phyloP scores from a whole-genome alignment of 306 rosid species.

The Dalbergia cochinchinensis region DNA sequence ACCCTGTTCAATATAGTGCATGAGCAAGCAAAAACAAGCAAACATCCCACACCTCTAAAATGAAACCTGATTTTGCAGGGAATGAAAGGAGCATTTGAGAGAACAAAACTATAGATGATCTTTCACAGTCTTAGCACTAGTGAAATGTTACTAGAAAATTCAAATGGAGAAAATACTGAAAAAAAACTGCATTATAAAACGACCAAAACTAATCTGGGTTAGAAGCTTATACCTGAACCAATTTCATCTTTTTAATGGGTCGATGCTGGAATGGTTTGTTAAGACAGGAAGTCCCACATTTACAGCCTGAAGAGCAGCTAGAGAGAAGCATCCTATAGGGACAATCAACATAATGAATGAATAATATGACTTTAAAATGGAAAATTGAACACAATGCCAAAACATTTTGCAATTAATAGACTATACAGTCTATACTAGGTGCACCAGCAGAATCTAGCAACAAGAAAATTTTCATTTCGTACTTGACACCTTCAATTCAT shows the following conservation, averaged over 20 bases:
- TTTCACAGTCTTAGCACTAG: background rate
- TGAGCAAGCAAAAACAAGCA: no score
- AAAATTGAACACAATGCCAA: slow-evolving; percentile 1
- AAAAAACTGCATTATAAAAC: slow-evolving; percentile 1
- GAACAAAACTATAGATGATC: background rate
- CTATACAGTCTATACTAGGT: background rate
- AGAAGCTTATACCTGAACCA: slow-evolving; percentile 69
- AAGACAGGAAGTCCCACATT: slow-evolving; percentile 84
- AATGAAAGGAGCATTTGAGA: background rate
- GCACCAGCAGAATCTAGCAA: slow-evolving; percentile 19
- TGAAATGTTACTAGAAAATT: background rate
- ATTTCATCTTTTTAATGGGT: slow-evolving; percentile 84
- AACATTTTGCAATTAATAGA: background rate
- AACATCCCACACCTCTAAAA: no score
- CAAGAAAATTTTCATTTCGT: slow-evolving; percentile 13
- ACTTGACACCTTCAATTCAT: background rate
- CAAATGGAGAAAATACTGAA: background rate
- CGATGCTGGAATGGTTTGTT: slow-evolving; percentile 91
- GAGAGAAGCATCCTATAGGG: slow-evolving; percentile 88
- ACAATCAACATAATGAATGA: slow-evolving; percentile 36
- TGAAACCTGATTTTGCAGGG: background rate
- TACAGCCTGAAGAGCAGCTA: slow-evolving; percentile 93
- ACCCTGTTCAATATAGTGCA: background rate
- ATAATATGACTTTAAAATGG: slow-evolving; percentile 24
- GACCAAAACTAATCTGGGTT: background rate